phyloP scores from a whole-genome alignment of 2,329 filamentous ascomycete genomes.

The Colletotrichum magnum region DNA sequence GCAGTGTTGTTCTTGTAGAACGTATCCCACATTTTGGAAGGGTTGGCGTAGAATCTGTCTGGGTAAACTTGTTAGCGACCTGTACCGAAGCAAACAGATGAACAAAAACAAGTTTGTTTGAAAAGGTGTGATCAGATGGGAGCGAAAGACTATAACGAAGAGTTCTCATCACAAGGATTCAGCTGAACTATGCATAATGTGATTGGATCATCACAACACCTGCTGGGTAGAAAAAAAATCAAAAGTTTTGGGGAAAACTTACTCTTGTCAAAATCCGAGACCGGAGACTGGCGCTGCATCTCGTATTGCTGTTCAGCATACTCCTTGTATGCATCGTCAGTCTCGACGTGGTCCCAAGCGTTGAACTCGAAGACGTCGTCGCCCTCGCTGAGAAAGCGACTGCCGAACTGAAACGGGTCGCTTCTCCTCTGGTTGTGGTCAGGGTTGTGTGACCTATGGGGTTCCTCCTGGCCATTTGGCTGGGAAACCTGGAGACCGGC shows the following conservation, averaged over 20 bases:
- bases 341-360: slow-evolving; percentile 98
- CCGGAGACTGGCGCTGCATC: slow-evolving; percentile 87
- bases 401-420: slow-evolving; percentile 97
- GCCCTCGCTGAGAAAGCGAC: slow-evolving; percentile 83
- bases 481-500: slow-evolving; percentile 43
- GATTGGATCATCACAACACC: slow-evolving; percentile 48
- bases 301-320: slow-evolving; percentile 89
- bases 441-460: slow-evolving; percentile 80
- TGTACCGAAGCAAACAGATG: slow-evolving; percentile 34
- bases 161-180: slow-evolving; percentile 68
- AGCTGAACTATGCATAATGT: slow-evolving; percentile 72
- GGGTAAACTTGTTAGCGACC: slow-evolving; percentile 56
- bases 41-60: slow-evolving; percentile 89
- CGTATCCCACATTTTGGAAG: slow-evolving; percentile 96
- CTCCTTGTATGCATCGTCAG: slow-evolving; percentile 88
- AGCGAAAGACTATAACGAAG: slow-evolving; percentile 77
- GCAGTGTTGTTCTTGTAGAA: slow-evolving; percentile 98
- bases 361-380: slow-evolving; percentile 98
- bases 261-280: slow-evolving; percentile 94
- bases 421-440: slow-evolving; percentile 84
- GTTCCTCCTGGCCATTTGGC: slow-evolving; percentile 24
- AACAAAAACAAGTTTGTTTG: slow-evolving; percentile 28
- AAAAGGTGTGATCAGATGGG: slow-evolving; percentile 72
- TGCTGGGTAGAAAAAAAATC: slow-evolving; percentile 32
- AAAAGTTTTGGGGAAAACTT: slow-evolving; percentile 52